phyloP scores from a whole-genome alignment of 768 basidiomycete species.

The Suillus ampliporus region DNA sequence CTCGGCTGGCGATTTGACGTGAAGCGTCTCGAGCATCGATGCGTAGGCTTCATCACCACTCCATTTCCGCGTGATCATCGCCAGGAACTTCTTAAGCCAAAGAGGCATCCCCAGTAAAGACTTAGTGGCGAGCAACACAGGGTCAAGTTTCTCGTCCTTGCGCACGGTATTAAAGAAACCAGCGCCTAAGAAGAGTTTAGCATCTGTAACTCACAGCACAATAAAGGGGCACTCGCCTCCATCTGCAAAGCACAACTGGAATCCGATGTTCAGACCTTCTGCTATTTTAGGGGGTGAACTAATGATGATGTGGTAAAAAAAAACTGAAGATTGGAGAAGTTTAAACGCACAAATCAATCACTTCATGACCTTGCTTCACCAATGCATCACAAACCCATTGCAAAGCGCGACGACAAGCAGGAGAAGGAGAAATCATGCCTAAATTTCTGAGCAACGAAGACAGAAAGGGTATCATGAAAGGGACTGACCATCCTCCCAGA shows the following conservation, averaged over 20 bases:
- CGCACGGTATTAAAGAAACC: constrained; percentile 45
- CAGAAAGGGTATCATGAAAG: neutral
- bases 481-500: constrained; percentile 48
- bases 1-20: constrained; percentile 32
- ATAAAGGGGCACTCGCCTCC: constrained; percentile 44
- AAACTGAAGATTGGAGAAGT: neutral
- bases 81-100: constrained; percentile 49
- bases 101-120: constrained; percentile 32
- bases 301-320: neutral
- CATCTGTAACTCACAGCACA: neutral
- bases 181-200: constrained; percentile 40
- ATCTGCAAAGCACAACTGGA: constrained; percentile 62
- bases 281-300: constrained; percentile 53
- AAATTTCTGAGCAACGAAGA: neutral
- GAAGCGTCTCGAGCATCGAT: constrained; percentile 42
- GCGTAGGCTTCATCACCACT: constrained; percentile 33
- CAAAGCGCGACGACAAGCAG: constrained; percentile 47
- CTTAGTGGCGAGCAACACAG: constrained; percentile 31
- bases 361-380: constrained; percentile 43
- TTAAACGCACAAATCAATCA: constrained; percentile 43
- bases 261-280: constrained; percentile 56
- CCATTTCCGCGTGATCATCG: constrained; percentile 41
- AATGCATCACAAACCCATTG: constrained; percentile 40
- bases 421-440: constrained; percentile 46
- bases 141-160: constrained; percentile 42